Evolutionary conservation across 2,329 filamentous ascomycete genomes (phyloP).

Genomic region (Neurospora sp.): DNA sequence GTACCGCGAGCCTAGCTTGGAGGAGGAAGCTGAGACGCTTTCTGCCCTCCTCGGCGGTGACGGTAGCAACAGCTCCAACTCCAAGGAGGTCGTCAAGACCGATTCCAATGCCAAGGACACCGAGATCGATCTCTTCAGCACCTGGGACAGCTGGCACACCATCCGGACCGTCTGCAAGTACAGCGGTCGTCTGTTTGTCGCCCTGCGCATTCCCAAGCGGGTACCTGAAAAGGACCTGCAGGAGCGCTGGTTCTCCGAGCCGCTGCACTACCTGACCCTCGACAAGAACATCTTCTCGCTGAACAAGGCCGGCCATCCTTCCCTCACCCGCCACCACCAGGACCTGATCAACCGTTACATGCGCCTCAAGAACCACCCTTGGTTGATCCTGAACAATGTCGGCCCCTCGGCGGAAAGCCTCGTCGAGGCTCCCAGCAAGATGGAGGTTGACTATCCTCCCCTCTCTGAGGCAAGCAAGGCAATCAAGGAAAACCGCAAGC

Average conservation of each 20-base stretch:
- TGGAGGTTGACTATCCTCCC: conserved; percentile 51
- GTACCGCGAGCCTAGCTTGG: conserved; percentile 59
- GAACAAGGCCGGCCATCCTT: conserved; percentile 52
- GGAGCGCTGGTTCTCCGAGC: conserved; percentile 60
- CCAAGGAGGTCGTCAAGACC: conserved; percentile 23
- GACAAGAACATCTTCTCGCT: conserved; percentile 43
- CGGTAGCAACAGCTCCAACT: conserved; percentile 16
- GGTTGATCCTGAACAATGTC: conserved; percentile 53
- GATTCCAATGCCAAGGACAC: conserved; percentile 20
- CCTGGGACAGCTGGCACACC: conserved; percentile 91
- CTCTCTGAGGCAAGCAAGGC: conserved; percentile 51
- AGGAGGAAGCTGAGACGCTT: conserved; percentile 43
- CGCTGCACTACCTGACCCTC: conserved; percentile 52
- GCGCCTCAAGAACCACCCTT: conserved; percentile 53
- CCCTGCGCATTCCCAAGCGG: conserved; percentile 46
- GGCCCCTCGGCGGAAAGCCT: conserved; percentile 35
- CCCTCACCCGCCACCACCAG: conserved; percentile 53
- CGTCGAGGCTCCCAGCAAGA: conserved; percentile 21
- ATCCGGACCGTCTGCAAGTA: conserved; percentile 83
- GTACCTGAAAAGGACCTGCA: conserved; percentile 53
- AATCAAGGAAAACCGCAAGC: conserved; percentile 36
- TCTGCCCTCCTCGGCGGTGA: conserved; percentile 28
- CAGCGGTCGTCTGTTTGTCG: conserved; percentile 65
- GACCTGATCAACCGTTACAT: conserved; percentile 52
- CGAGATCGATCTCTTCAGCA: conserved; percentile 61